Conservation (phyloP, 345 rosid genomes). For the Populus nigra region DNA sequence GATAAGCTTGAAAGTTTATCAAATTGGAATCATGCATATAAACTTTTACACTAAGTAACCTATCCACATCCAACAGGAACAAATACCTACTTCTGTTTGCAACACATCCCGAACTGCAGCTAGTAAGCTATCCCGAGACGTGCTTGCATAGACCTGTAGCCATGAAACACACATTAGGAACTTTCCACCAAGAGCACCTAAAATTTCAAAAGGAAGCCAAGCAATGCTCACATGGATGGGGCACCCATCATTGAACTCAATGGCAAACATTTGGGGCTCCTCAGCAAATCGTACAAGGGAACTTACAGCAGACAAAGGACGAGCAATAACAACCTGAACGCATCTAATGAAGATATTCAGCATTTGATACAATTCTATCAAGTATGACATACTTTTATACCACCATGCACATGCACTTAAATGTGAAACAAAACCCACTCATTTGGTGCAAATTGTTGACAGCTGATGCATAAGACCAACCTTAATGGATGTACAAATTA, state of each 20-base stretch:
- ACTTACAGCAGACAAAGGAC: conserved; percentile 83
- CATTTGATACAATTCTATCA: conserved; percentile 35
- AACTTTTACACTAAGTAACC: conserved; percentile 5
- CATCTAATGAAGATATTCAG: conserved; percentile 85
- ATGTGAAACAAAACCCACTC: not conserved
- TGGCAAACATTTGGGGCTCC: conserved; percentile 99
- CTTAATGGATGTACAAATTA: not conserved
- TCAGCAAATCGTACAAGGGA: conserved; percentile 95
- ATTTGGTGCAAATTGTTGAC: not conserved
- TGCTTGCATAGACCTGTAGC: conserved; percentile 84
- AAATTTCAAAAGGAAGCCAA: conserved; percentile 12
- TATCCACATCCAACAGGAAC: conserved; percentile 25
- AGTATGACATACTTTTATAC: not conserved
- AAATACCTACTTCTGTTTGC: conserved; percentile 89
- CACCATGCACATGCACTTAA: not conserved
- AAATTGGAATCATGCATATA: conserved; percentile 2
- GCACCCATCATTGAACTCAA: conserved; percentile 94
- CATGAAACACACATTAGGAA: conserved; percentile 32
- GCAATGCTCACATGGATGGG: conserved; percentile 76
- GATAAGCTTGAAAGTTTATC: not conserved
- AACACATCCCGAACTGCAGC: conserved; percentile 94
- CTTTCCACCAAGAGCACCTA: conserved; percentile 11
- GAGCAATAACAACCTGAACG: conserved; percentile 96
- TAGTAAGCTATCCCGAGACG: conserved; percentile 90
- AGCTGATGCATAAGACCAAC: not conserved